Evolutionary conservation across 1,284 basidiomycete species (phyloP), one percentile per base, ranked within the genome.

Genomic region (Butyriboletus appendiculatus): DNA sequence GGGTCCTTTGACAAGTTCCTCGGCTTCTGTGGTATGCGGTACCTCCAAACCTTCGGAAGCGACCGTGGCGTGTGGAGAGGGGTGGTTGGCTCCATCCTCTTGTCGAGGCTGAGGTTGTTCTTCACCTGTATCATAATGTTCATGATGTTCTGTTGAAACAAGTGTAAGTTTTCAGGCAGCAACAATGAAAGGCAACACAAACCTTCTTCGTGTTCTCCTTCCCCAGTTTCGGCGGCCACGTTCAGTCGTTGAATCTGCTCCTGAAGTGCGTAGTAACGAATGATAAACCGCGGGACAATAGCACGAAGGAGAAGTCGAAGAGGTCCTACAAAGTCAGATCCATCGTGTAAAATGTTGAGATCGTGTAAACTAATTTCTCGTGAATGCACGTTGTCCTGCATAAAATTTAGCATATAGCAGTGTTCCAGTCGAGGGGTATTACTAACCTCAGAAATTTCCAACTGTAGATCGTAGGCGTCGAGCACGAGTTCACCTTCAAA

Each of bases 311-410:
- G 77, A 49, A 90, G 71, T 49, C 84, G 84, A 51, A 91, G 76
- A 15, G 86, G 84, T 20, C 88, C 89, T 58, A 71, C 59, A 50
- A 87, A 65, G 60, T 80, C 80, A 65, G 81, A 79, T 50, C 80
- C 84, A 60, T 88, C 85, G 65, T 90, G 88, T 38, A 91, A 71
- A 35, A 85, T 73, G 63, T 85, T 84, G 50, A 91, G 73, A 60
- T 91, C 88, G 64, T 91, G 86, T 50, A 91, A 70, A 47, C 83
- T 84, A 52, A 88, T 76, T 72, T 89, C 86, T 48, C 82, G 83
- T 11, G 83, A 76, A 66, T 86, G 82, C n/a, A 84, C 72, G 62
- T 90, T 88, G 65, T 91, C 89, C 88, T 91, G 55, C n/a, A 48
- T 47, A 50, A 43, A 12, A 34, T 20, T 66, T 8, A 64, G 52